phyloP scores from a whole-genome alignment of 768 basidiomycete species.

The Mycena capillaripes region DNA sequence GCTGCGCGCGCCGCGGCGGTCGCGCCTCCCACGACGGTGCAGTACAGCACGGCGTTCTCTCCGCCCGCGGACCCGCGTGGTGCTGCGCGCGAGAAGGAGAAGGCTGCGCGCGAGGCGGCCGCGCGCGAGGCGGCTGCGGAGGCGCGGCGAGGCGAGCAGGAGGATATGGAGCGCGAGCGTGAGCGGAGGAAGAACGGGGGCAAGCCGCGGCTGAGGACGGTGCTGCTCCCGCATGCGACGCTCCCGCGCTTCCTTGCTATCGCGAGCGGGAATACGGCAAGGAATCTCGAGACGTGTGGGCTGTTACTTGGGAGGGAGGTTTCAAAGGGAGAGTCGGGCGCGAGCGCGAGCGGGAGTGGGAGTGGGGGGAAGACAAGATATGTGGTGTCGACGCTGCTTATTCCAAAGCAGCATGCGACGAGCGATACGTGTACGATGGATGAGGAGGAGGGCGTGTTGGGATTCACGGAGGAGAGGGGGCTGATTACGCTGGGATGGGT shows the following conservation, averaged over 20 bases:
- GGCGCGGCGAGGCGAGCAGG: not conserved
- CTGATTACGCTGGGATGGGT: constrained; percentile 95
- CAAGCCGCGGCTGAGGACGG: constrained; percentile 16
- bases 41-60: not conserved
- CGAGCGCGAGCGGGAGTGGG: not conserved
- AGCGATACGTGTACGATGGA: constrained; percentile 95
- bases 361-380: constrained; percentile 56
- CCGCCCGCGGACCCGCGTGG: not conserved
- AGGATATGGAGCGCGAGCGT: not conserved
- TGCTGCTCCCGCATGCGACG: constrained; percentile 74
- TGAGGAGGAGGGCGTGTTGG: constrained; percentile 88
- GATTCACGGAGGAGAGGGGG: constrained; percentile 85
- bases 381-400: constrained; percentile 84
- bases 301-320: constrained; percentile 78
- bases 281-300: constrained; percentile 90
- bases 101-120: not conserved
- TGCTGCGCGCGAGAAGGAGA: not conserved
- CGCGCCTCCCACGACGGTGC: not conserved
- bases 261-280: constrained; percentile 82
- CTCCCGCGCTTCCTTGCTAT: constrained; percentile 84
- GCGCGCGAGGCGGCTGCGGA: not conserved
- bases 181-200: constrained; percentile 10
- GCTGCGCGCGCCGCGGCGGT: constrained; percentile 16
- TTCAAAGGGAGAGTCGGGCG: no score
- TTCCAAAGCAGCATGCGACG: constrained; percentile 91